These are phyloP conservation scores for Aechmea fasciata DNA, from an alignment of 176 grass and related monocot genomes.

Conservation along the genomic window DNA sequence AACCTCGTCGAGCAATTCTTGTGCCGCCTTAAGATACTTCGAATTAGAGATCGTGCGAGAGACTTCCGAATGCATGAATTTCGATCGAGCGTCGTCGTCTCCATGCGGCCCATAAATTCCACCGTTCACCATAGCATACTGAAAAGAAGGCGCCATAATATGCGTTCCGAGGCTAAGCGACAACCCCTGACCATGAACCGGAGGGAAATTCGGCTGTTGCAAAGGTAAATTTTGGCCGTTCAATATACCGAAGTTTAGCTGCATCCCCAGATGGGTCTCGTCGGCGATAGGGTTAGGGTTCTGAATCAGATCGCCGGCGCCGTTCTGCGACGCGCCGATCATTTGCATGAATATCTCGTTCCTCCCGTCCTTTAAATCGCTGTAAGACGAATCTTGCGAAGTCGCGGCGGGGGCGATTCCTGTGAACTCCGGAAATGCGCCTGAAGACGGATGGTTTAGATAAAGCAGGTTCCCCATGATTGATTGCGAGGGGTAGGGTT, in stretches of 20 bases:
- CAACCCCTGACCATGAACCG: constrained; percentile 54
- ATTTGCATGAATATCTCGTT: constrained; percentile 67
- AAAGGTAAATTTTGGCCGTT: constrained; percentile 43
- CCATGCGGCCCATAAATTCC: constrained; percentile 31
- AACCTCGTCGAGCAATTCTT: constrained; percentile 89
- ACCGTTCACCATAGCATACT: constrained; percentile 35
- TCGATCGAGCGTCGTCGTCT: constrained; percentile 39
- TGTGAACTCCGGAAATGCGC: constrained; percentile 51
- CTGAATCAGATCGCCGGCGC: constrained; percentile 30
- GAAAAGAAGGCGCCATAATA: constrained; percentile 59
- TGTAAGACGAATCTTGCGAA: constrained; percentile 48
- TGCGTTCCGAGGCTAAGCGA: constrained; percentile 82
- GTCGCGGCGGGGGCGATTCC: constrained; percentile 34
- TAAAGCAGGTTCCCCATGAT: constrained; percentile 64
- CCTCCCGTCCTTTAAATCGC: constrained; percentile 55
- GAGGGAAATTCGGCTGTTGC: constrained; percentile 26
- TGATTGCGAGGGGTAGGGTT: constrained; percentile 53
- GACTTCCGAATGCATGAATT: constrained; percentile 42
- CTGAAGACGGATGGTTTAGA: constrained; percentile 45
- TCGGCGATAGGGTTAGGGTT: constrained; percentile 1
- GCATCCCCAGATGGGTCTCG: constrained; percentile 39
- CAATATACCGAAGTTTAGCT: constrained; percentile 57
- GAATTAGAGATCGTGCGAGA: constrained; percentile 52
- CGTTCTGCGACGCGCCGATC: constrained; percentile 36
- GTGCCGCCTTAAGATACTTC: constrained; percentile 81